Evolutionary conservation across 2,329 filamentous ascomycete species (phyloP).

Genomic region (Neonectria coccinea): DNA sequence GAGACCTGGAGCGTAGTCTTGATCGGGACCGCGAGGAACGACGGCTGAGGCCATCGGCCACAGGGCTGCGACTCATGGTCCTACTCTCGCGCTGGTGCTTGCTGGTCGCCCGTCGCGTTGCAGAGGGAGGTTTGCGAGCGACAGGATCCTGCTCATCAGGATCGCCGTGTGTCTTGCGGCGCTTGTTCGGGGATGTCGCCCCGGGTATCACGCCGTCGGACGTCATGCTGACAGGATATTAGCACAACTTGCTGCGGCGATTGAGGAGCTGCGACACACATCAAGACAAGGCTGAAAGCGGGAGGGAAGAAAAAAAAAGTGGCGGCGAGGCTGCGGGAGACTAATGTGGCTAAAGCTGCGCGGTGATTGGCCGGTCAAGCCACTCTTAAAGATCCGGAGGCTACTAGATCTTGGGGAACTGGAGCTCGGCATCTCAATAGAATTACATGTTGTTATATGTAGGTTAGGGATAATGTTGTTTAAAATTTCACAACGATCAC

Average conservation of each 20-base stretch:
- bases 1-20: slow-evolving; percentile 50
- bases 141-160: slow-evolving; percentile 39
- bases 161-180: slow-evolving; percentile 49
- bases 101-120: slow-evolving; percentile 35
- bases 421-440: slow-evolving; percentile 15
- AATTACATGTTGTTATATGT: no score
- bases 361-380: slow-evolving; percentile 35
- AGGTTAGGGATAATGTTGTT: no score
- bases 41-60: slow-evolving; percentile 41
- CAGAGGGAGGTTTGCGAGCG: slow-evolving; percentile 13
- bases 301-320: neutral
- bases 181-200: slow-evolving; percentile 48
- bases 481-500: no score
- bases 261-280: no score
- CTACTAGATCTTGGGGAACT: slow-evolving; percentile 41
- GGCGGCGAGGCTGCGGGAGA: slow-evolving; percentile 16
- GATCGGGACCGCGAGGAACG: slow-evolving; percentile 50
- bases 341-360: slow-evolving; percentile 6
- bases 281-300: slow-evolving; percentile 38
- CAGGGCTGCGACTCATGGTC: slow-evolving; percentile 43
- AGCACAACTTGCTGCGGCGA: neutral
- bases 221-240: slow-evolving; percentile 43
- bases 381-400: slow-evolving; percentile 44
- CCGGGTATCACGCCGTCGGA: slow-evolving; percentile 41
- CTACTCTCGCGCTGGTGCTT: slow-evolving; percentile 36